Evolutionary conservation across 495 filamentous ascomycete species (phyloP).

Genomic region (Hypoxylon cercidicola): DNA sequence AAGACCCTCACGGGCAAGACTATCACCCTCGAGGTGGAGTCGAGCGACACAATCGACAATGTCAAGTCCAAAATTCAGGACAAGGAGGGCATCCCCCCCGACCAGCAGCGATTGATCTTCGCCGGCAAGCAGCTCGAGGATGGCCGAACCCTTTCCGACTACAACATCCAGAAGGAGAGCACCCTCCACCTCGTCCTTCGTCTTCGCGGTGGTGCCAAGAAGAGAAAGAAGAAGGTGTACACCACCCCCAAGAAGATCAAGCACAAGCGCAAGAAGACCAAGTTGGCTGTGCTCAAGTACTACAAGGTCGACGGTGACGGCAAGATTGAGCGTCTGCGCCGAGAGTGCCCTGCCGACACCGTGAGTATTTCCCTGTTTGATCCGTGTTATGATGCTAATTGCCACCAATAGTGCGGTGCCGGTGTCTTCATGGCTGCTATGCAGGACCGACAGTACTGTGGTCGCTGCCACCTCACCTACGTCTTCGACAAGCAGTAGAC

Average conservation of each 20-base stretch:
- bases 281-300: constrained; percentile 99
- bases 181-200: constrained; percentile 98
- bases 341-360: constrained; percentile 93
- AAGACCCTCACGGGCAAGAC: constrained; percentile 99
- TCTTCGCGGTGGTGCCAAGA: constrained; percentile 97
- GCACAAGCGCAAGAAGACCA: constrained; percentile 99
- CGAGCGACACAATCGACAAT: constrained; percentile 99
- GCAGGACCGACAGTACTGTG: constrained; percentile 99
- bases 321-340: constrained; percentile 98
- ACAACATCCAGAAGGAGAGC: constrained; percentile 99
- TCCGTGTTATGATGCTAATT: constrained; percentile 37
- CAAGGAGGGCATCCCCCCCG: constrained; percentile 99
- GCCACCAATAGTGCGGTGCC: constrained; percentile 80
- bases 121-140: constrained; percentile 99
- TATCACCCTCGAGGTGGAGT: constrained; percentile 99
- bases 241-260: constrained; percentile 99
- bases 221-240: constrained; percentile 99
- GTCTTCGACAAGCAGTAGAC: constrained; percentile 88
- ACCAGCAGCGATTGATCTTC: constrained; percentile 99
- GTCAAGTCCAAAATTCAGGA: constrained; percentile 95
- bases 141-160: constrained; percentile 98
- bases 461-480: constrained; percentile 99
- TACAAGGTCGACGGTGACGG: constrained; percentile 99
- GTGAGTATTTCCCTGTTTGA: constrained; percentile 61
- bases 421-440: constrained; percentile 99